Evolutionary conservation across 1,284 basidiomycete genomes (phyloP).

Genomic region (Rugosomyces carneus): DNA sequence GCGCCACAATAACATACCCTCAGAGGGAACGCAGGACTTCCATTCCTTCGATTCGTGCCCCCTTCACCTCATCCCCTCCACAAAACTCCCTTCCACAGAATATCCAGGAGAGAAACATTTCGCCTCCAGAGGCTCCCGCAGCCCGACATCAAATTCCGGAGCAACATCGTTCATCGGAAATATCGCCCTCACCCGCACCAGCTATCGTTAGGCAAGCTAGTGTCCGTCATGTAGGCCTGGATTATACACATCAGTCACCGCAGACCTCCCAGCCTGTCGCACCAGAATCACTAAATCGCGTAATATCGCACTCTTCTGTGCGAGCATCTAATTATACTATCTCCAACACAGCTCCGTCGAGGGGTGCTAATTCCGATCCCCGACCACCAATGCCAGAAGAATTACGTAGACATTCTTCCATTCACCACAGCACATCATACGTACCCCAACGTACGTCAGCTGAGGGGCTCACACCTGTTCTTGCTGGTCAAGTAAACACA

Average conservation of each 20-base stretch:
- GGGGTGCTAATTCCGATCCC: neutral
- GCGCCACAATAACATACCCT: neutral
- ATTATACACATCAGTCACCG: neutral
- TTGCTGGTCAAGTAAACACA: constrained; percentile 1
- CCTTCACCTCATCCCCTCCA: constrained; percentile 1
- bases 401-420: neutral
- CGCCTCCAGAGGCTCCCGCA: neutral
- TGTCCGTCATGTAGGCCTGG: constrained; percentile 2
- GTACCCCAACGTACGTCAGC: neutral
- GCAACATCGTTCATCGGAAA: no score
- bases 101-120: constrained; percentile 4
- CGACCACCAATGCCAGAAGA: constrained; percentile 8
- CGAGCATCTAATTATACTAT: neutral
- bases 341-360: neutral
- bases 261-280: neutral
- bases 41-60: constrained; percentile 8
- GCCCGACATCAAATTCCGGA: neutral
- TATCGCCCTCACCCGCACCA: neutral
- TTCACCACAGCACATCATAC: neutral
- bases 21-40: constrained; percentile 14
- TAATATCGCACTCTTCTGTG: neutral
- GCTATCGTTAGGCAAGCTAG: neutral
- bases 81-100: neutral
- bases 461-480: no score
- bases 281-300: neutral